phyloP scores from a whole-genome alignment of 345 rosid species.

The Hypericum androsaemum region DNA sequence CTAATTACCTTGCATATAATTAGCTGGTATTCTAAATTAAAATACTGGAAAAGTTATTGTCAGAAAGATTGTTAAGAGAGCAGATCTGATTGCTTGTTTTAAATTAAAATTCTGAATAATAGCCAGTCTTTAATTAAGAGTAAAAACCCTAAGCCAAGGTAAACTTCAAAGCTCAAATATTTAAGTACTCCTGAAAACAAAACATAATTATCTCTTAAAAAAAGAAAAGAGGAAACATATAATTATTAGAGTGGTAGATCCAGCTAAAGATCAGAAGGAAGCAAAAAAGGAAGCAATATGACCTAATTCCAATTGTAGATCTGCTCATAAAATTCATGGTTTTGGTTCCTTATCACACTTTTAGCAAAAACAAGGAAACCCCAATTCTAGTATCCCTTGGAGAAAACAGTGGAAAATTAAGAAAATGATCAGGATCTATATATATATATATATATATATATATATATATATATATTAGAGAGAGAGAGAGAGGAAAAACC shows the following conservation, averaged over 20 bases:
- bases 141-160: no score
- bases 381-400: slow-evolving; percentile 13
- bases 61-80: no score
- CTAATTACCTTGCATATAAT: slow-evolving; percentile 1
- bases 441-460: not conserved
- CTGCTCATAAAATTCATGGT: slow-evolving; percentile 38
- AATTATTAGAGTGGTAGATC: not conserved
- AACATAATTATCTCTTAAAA: not conserved
- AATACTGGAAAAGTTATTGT: no score
- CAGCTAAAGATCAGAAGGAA: not conserved
- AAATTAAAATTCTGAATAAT: no score
- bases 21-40: not conserved
- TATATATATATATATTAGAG: not conserved
- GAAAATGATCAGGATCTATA: not conserved
- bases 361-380: slow-evolving; percentile 22
- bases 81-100: no score
- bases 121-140: no score
- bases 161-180: no score
- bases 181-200: no score
- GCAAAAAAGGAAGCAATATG: not conserved
- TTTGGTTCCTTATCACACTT: slow-evolving; percentile 34
- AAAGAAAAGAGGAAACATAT: not conserved
- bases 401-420: slow-evolving; percentile 8
- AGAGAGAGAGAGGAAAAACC: slow-evolving; percentile 7
- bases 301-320: slow-evolving; percentile 41